Base-by-base conservation (phyloP, 345 rosid genomes). In the Orychophragmus violaceus region DNA sequence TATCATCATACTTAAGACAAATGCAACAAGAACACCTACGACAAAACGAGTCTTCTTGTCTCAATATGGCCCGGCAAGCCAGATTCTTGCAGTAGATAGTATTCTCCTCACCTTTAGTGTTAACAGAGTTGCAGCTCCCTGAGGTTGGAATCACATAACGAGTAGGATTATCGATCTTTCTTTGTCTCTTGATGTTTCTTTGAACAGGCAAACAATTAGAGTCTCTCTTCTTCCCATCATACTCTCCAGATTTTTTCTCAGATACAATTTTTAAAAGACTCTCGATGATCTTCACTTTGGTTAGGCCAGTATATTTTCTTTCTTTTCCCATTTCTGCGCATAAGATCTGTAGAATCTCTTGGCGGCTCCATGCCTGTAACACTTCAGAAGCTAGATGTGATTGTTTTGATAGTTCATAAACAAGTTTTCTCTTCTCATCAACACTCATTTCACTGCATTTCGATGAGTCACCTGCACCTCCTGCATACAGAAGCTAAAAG, bases 251-350 rank as follows among this genome's bases (percentile, higher is more conserved):
- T 24, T 76, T 67, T 42, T 85, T 83, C 71, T 72, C 80, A 4
- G 79, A 62, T 52, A 90, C 79, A 64, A 85, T 74, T 73, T 80
- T 87, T 45, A 85, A 70, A 37, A 89, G 94, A 54, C 82, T 84
- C 58, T 87, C 86, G 24, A 89, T 89, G 88, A 89, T 85, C 70
- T 80, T 82, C 60, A 64, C 74, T 78, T 89, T 89, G n/a, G 84
- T 81, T 65, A 82, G 80, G 23, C 96, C 96, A 0, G 89, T 81
- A 60, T 85, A 89, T 65, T 87, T 87, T 51, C 91, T 74, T 55
- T 85, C 88, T 68, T 84, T 87, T 5, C 96, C 96, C 94, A 82
- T 85, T 78, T 89, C 96, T 2, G 91, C 91, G 59, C 94, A 89
- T 29, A 85, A 79, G 64, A 89, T 87, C 66, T 89, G 86, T 36